phyloP scores from a whole-genome alignment of 495 filamentous ascomycete species.

The Clohesyomyces aquaticus region DNA sequence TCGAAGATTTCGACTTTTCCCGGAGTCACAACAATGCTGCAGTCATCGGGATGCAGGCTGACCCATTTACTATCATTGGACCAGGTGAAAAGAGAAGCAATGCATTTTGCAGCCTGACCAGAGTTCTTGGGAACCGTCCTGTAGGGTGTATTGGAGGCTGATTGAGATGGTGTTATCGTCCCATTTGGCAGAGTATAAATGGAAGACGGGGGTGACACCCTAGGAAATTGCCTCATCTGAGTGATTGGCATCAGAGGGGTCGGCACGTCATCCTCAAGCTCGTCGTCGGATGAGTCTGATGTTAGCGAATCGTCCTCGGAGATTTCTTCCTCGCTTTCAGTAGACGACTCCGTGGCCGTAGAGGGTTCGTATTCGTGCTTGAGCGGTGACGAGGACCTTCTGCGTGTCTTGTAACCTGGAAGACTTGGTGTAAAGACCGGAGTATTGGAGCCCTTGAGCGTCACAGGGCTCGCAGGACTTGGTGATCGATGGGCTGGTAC shows the following conservation, averaged over 20 bases:
- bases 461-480: conserved; percentile 53
- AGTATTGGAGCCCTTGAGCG: conserved; percentile 54
- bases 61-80: conserved; percentile 81
- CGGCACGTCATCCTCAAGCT: conserved; percentile 52
- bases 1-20: conserved; percentile 85
- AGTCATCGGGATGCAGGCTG: conserved; percentile 71
- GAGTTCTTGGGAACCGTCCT: conserved; percentile 60
- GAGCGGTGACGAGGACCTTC: conserved; percentile 86
- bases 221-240: conserved; percentile 35
- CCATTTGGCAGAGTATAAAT: conserved; percentile 52
- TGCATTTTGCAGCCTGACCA: conserved; percentile 63
- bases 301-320: conserved; percentile 38
- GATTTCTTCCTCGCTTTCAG: conserved; percentile 48
- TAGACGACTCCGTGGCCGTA: conserved; percentile 64
- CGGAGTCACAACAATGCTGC: conserved; percentile 77
- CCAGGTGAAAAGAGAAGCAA: conserved; percentile 86
- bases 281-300: conserved; percentile 61
- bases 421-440: conserved; percentile 48
- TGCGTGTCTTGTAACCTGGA: conserved; percentile 46
- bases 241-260: conserved; percentile 43
- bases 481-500: conserved; percentile 55
- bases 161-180: conserved; percentile 74
- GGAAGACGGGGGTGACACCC: conserved; percentile 47
- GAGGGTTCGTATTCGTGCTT: conserved; percentile 98
- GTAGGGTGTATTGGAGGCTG: conserved; percentile 70